Evolutionary conservation across 2,329 filamentous ascomycete species (phyloP).

Genomic region (Clarireedia homoeocarpa): DNA sequence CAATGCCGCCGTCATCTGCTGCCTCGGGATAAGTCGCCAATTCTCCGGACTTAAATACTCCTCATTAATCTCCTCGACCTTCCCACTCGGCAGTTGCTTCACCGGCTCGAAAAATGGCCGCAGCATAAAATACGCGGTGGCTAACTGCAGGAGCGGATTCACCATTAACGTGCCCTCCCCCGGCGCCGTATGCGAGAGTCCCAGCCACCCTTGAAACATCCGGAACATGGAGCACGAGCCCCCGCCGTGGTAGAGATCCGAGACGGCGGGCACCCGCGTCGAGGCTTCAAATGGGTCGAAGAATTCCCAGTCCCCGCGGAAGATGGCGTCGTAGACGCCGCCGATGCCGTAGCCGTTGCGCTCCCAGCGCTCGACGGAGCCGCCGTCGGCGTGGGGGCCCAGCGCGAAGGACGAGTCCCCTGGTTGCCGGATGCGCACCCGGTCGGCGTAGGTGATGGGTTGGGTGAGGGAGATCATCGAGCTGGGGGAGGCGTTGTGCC

Average conservation of each 20-base stretch:
- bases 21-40: constrained; percentile 45
- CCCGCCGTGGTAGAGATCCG: constrained; percentile 71
- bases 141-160: constrained; percentile 67
- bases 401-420: constrained; percentile 64
- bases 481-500: constrained; percentile 39
- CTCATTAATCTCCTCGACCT: constrained; percentile 34
- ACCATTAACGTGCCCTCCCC: constrained; percentile 75
- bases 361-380: constrained; percentile 71
- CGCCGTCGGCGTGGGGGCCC: constrained; percentile 67
- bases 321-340: constrained; percentile 65
- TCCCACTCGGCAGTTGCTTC: constrained; percentile 30
- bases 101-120: constrained; percentile 65
- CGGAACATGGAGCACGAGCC: constrained; percentile 81
- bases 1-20: constrained; percentile 39
- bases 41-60: constrained; percentile 33
- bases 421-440: constrained; percentile 57
- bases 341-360: constrained; percentile 56
- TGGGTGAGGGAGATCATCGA: constrained; percentile 42
- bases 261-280: constrained; percentile 57
- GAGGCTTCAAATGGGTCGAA: constrained; percentile 79
- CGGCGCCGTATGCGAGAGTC: constrained; percentile 65
- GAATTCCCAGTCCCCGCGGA: constrained; percentile 67
- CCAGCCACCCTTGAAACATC: constrained; percentile 85
- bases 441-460: constrained; percentile 60
- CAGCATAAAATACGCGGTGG: constrained; percentile 73